phyloP scores from a whole-genome alignment of 1,284 basidiomycete species.

The Cryptococcus hybrid region DNA sequence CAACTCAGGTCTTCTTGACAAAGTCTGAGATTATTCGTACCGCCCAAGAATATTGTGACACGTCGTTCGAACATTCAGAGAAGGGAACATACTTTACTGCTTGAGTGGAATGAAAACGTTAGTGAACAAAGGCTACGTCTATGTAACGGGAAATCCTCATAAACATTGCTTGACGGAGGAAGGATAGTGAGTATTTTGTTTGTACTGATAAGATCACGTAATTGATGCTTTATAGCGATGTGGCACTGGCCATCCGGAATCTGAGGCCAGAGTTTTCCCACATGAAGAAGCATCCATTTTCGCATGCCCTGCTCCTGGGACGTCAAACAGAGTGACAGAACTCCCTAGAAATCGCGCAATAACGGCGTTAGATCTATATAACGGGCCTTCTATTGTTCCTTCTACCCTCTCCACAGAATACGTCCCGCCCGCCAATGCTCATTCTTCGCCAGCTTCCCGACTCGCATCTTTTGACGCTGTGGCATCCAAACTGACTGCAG shows the following conservation, averaged over 20 bases:
- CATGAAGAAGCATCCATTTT: conserved; percentile 25
- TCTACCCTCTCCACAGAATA: not conserved
- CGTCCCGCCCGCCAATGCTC: not conserved
- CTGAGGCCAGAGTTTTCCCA: conserved; percentile 32
- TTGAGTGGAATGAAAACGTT: conserved; percentile 47
- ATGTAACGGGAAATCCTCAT: conserved; percentile 42
- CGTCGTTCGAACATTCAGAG: conserved; percentile 41
- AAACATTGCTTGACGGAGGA: conserved; percentile 46
- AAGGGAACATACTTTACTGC: conserved; percentile 43
- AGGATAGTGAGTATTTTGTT: conserved; percentile 39
- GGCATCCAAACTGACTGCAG: not conserved
- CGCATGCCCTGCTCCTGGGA: conserved; percentile 13
- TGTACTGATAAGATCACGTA: not conserved
- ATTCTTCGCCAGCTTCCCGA: not conserved
- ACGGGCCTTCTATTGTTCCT: not conserved
- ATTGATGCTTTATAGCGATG: conserved; percentile 24
- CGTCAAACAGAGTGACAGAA: not conserved
- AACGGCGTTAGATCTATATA: not conserved
- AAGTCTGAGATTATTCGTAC: conserved; percentile 39
- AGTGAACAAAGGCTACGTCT: conserved; percentile 41
- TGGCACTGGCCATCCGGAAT: conserved; percentile 32
- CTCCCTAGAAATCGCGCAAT: not conserved
- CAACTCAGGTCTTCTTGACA: conserved; percentile 35
- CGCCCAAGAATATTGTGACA: conserved; percentile 39
- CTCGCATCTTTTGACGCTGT: not conserved